Percentiles rank a stretch among this genome's conserved stretches.
These are phyloP conservation scores for Diaporthe destruens DNA, from an alignment of 2,329 filamentous ascomycete species.

Conservation along the genomic window DNA sequence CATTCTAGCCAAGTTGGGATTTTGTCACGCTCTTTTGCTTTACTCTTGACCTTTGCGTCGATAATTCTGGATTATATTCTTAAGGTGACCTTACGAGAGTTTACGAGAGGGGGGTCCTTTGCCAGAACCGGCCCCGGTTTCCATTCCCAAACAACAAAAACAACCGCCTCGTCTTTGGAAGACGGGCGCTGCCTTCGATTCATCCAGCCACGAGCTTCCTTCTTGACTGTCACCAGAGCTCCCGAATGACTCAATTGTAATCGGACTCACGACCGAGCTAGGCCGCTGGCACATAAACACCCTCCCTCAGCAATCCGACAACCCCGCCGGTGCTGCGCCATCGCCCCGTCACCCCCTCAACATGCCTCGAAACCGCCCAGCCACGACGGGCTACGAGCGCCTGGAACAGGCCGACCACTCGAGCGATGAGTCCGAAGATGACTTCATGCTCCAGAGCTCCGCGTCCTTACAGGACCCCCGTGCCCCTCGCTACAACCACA, in stretches of 20 bases:
- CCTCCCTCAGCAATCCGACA: background rate
- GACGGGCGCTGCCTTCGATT: slow-evolving; percentile 32
- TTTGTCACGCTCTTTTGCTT: slow-evolving; percentile 35
- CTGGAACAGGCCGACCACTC: slow-evolving; percentile 85
- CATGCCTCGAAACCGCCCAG: slow-evolving; percentile 77
- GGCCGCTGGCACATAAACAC: too few relatives aligned
- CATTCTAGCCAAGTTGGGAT: background rate
- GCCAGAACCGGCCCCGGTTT: slow-evolving; percentile 9
- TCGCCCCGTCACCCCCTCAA: slow-evolving; percentile 43
- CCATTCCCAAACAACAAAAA: slow-evolving; percentile 29
- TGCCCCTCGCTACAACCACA: slow-evolving; percentile 74
- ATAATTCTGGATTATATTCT: slow-evolving; percentile 21
- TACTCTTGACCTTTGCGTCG: slow-evolving; percentile 3
- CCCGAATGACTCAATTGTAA: background rate
- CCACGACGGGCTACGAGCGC: slow-evolving; percentile 86
- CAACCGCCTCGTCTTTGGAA: slow-evolving; percentile 20
- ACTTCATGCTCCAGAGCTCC: slow-evolving; percentile 66
- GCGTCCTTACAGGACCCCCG: slow-evolving; percentile 69
- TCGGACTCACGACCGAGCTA: background rate
- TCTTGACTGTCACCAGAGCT: slow-evolving; percentile 22
- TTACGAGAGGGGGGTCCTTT: background rate
- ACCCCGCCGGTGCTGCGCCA: background rate
- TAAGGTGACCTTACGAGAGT: background rate
- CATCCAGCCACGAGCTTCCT: background rate
- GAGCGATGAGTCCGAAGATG: slow-evolving; percentile 78